Evolutionary conservation across 495 filamentous ascomycete species (phyloP).

Genomic region (Tuber umbilicatum): DNA sequence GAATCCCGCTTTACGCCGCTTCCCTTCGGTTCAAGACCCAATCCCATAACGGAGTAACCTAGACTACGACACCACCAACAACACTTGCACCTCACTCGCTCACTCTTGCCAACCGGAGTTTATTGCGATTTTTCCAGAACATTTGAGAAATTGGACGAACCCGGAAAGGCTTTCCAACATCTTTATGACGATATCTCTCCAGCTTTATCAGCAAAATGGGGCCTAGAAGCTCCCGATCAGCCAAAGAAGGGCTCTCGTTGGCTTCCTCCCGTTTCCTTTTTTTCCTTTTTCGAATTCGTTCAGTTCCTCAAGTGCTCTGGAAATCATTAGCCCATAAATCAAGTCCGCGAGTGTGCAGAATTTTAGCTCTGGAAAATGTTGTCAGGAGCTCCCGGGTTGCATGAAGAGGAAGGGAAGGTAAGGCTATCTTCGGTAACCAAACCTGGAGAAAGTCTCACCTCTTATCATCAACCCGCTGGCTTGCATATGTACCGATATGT

Average conservation of each 20-base stretch:
- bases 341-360: not conserved
- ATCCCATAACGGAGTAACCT: not conserved
- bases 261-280: not conserved
- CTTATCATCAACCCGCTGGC: not conserved
- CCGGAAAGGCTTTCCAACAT: not conserved
- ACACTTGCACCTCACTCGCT: not conserved
- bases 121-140: not conserved
- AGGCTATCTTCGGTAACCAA: not conserved
- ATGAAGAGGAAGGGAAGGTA: no score
- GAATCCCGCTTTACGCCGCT: conserved; percentile 27
- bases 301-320: not conserved
- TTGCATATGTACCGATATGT: not conserved
- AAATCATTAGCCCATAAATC: no score
- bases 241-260: not conserved
- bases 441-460: not conserved
- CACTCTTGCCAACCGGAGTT: not conserved
- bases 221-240: not conserved
- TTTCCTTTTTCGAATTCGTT: not conserved
- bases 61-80: not conserved
- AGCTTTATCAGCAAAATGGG: not conserved
- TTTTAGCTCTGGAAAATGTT: not conserved
- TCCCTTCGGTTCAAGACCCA: conserved; percentile 33
- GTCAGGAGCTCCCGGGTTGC: not conserved
- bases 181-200: not conserved
- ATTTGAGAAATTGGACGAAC: not conserved